These are phyloP conservation scores for Aphanocladium album DNA, from an alignment of 2,329 filamentous ascomycete species.

Conservation along the genomic window DNA sequence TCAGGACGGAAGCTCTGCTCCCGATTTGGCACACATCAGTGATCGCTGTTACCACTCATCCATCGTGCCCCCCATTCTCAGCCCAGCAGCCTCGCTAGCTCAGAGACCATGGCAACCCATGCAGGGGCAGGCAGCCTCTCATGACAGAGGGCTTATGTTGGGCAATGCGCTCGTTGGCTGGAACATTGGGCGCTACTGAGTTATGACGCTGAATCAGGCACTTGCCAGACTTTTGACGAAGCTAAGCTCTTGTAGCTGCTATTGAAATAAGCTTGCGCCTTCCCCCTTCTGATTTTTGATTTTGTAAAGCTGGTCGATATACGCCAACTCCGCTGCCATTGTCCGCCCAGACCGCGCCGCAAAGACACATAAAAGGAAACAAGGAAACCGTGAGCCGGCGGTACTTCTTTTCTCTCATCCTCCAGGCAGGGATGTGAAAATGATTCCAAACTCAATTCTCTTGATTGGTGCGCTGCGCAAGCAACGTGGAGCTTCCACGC, in stretches of 20 bases:
- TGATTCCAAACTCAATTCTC: slow-evolving; percentile 8
- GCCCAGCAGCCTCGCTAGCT: not conserved
- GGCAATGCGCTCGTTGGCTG: not conserved
- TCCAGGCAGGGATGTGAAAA: not conserved
- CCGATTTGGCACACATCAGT: slow-evolving; percentile 1
- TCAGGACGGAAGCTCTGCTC: not conserved
- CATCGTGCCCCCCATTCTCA: not conserved
- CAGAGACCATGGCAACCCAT: not conserved
- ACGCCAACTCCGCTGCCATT: no score
- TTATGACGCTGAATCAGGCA: not conserved
- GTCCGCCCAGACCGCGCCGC: not conserved
- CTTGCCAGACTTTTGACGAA: no score
- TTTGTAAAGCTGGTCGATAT: no score
- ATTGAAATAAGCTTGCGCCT: not conserved
- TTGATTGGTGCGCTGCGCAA: not conserved
- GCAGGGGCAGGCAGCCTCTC: slow-evolving; percentile 3
- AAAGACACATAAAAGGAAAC: not conserved
- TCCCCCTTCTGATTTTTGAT: no score
- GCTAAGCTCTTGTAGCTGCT: not conserved
- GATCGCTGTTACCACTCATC: slow-evolving; percentile 4
- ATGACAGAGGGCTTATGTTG: slow-evolving; percentile 7
- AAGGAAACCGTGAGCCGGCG: no score
- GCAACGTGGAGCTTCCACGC: not conserved
- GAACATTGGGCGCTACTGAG: not conserved
- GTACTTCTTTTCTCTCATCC: not conserved